Evolutionary conservation across 78 protist species (phyloP).

Genomic region (Protostelium mycophagum): DNA sequence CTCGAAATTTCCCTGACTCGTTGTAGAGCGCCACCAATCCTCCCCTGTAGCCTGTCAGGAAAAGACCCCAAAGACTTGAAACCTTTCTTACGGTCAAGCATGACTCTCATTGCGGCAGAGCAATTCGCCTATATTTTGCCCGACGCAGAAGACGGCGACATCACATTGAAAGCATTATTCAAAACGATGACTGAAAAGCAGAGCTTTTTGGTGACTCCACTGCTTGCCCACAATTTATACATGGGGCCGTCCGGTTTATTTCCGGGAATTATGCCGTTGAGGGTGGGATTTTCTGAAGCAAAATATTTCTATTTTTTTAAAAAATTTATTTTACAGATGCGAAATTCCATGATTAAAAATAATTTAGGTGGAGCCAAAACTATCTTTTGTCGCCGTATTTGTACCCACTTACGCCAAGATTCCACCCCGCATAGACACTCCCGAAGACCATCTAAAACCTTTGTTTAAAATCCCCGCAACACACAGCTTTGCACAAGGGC

Average conservation of each 20-base stretch:
- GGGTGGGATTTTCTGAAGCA: not conserved
- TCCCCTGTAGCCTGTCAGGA: not conserved
- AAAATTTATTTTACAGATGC: not conserved
- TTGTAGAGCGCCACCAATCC: not conserved
- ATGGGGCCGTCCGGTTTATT: not conserved
- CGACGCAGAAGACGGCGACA: not conserved
- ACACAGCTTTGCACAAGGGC: not conserved
- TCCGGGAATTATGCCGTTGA: not conserved
- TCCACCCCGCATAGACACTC: not conserved
- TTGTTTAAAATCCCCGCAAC: not conserved
- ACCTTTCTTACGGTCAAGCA: not conserved
- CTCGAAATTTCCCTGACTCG: too few species aligned
- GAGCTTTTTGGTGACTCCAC: not conserved
- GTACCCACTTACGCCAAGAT: not conserved
- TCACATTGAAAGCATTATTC: too few species aligned
- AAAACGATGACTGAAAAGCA: not conserved
- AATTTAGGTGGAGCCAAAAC: not conserved
- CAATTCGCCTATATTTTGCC: not conserved
- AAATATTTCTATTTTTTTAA: not conserved
- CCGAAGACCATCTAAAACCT: not conserved
- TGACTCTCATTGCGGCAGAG: not conserved
- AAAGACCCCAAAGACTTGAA: not conserved
- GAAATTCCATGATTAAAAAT: not conserved
- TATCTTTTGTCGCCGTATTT: not conserved
- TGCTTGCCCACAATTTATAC: not conserved